Evolutionary conservation across 2,329 filamentous ascomycete species (phyloP), one percentile per base, ranked within the genome.

Genomic region (Emergomyces orientalis): DNA sequence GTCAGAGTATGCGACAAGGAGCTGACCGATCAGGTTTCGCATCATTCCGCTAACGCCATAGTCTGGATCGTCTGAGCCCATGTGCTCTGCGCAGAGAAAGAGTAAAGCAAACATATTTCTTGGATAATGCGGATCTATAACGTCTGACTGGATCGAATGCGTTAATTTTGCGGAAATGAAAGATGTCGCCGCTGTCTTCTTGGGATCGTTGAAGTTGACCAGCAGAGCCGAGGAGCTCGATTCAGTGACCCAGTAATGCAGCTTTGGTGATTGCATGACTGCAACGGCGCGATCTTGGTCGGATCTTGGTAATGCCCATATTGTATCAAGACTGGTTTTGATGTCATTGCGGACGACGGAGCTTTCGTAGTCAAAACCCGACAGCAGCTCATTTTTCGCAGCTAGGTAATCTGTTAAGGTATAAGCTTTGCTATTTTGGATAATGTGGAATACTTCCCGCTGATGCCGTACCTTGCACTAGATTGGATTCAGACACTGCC

Each of bases 151-250:
- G 27, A 59, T 47, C 37, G 57, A 45, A 27, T 59, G 27, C 5
- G 57, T 41, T 34, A 59, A 41, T 47, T 59, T 59, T 11, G 57
- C 57, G 41, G 39, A 47, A 34, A 59, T 59, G 41, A 59, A 59
- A 13, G 57, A 59, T 25, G 57, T 47, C 22, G 57, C 47, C 11
- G 57, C 25, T 34, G 17, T 49, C 57, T 45, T 59, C 25, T 59
- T 59, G 9, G 57, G 27, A n/a, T 34, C 37, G 27, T 59, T 59
- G 27, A 59, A 59, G 49, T 59, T 59, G 57, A 59, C 57, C 30
- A 59, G 9, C 25, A 59, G 57, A 34, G 57, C 27, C 11, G 57
- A 59, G 25, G 57, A 59, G 30, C 41, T 59, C 17, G 57, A 22
- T 25, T 47, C 30, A 22, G 41, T 34, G 41, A 59, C 49, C 57